A percentile compares a stretch with the other conserved stretches of the same genome.
phyloP scores from a whole-genome alignment of 2,329 filamentous ascomycete species.

The Aspergillus pseudoterreus region DNA sequence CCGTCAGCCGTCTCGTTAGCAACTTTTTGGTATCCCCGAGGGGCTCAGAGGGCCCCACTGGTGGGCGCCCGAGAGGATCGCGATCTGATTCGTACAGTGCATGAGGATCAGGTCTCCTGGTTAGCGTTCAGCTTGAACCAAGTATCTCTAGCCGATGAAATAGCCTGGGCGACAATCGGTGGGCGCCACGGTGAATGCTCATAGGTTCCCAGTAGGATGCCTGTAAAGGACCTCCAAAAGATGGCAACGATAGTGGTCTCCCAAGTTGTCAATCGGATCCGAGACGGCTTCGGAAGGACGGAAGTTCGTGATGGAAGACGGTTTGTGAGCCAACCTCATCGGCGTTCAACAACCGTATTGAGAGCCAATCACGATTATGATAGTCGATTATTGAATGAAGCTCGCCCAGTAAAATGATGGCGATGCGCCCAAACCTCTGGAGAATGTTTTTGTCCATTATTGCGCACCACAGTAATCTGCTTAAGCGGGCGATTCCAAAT shows the following conservation, averaged over 20 bases:
- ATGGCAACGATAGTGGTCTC: not conserved
- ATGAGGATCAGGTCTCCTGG: not conserved
- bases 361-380: too few relatives aligned
- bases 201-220: not conserved
- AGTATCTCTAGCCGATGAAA: not conserved
- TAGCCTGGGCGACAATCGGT: not conserved
- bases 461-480: not conserved
- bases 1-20: not conserved
- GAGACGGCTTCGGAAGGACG: too few relatives aligned
- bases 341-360: too few relatives aligned
- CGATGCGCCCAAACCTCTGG: not conserved
- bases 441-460: not conserved
- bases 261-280: too few relatives aligned
- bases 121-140: constrained; percentile 1
- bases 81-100: not conserved
- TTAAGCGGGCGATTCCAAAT: not conserved
- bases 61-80: not conserved
- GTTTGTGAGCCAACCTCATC: too few relatives aligned
- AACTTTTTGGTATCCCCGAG: not conserved
- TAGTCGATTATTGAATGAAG: too few relatives aligned
- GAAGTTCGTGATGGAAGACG: too few relatives aligned
- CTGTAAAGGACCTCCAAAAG: not conserved
- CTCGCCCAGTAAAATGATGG: too few relatives aligned
- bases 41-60: not conserved
- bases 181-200: not conserved